Evolutionary conservation across 2,329 filamentous ascomycete genomes (phyloP), one percentile per base, ranked within the genome.

Genomic region (Trichothecium roseum): DNA sequence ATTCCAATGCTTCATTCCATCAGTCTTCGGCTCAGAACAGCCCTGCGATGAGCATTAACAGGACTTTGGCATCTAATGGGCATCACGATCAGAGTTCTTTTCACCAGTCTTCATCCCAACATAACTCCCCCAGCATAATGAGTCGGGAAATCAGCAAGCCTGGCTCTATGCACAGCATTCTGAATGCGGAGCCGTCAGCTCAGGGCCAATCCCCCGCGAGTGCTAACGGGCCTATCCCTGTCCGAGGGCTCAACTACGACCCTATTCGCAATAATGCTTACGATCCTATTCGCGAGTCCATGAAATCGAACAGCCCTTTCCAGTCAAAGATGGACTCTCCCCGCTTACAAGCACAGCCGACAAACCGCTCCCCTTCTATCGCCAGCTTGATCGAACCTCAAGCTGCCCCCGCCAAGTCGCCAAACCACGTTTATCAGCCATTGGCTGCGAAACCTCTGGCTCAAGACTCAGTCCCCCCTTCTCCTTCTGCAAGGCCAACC

Each of bases 161-260:
- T 3, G 61, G 60, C 14, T 74, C 65, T 17, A 74, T 75, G 67
- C 66, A 66, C 41, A 74, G 54, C 45, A 69, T 76, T 32, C 55
- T 76, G 22, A 77, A 76, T 42, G 65, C 66, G 39, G 70, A 70
- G 43, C 62, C 57, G n/a, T 60, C 57, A 36, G 57, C 59, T 30
- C 67, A 58, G 40, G 65, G 56, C 28, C 64, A 59, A 38, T 55
- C 54, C 36, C 52, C 56, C 27, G 62, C 34, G 64, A 64, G 40
- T 63, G 66, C 35, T 58, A 68, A 38, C 62, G 42, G 57, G 42
- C 40, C 62, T 30, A 51, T 62, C 14, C 64, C 67, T 8, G 61
- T 67, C 33, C 66, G 81, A 49, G 81, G 86, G 30, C 84, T 86
- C 50, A 85, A 82, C 49, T 95, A 91, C 60, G 88, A 95, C 55